Evolutionary conservation across 2,329 filamentous ascomycete genomes (phyloP), one percentile per base, ranked within the genome.

Genomic region (Orbilia blumenaviensis): DNA sequence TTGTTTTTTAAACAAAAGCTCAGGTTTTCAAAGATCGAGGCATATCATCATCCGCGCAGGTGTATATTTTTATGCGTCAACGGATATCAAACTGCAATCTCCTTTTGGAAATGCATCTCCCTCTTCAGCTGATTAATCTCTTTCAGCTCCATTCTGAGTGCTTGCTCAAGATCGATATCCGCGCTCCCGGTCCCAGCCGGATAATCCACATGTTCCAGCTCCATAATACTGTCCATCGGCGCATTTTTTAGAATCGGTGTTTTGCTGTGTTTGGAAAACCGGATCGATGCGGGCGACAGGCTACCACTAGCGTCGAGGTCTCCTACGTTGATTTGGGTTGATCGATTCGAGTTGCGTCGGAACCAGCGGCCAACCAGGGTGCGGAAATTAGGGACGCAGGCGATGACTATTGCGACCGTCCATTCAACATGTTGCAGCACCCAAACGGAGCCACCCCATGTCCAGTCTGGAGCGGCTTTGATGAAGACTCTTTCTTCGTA

Each of bases 191-290:
- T 75, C 32, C 56, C 71, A 23, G 71, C 63, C 46, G 71, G 71
- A 52, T 68, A 75, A 60, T 75, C 71, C 12, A 75, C 71, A 58
- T 75, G 63, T 60, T 75, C 71, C 27, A 75, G 46, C 46, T 75
- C 71, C 71, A 75, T 63, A 14, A 75, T 75, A 21, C 71, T 75
- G 60, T 75, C 71, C 71, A 75, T 63, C 5, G 71, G 71, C 27
- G 71, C 71, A 34, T 68, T 68, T 29, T 75, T 75, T 6, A 75
- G 18, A 6, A 75, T 75, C 12, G 71, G 71, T 16, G 71, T 68
- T 75, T 75, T 75, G 42, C 71, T 75, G n/a, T 75, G 42, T 27
- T 68, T 67, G n/a, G 71, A 75, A 68, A 75, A 75, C 27, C 71
- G 63, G 12, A 75, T 75, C 36, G 71, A 75, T 50, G 71, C 71